Base-by-base conservation (phyloP, 1,284 basidiomycete species). In the Ganoderma meredithae region DNA sequence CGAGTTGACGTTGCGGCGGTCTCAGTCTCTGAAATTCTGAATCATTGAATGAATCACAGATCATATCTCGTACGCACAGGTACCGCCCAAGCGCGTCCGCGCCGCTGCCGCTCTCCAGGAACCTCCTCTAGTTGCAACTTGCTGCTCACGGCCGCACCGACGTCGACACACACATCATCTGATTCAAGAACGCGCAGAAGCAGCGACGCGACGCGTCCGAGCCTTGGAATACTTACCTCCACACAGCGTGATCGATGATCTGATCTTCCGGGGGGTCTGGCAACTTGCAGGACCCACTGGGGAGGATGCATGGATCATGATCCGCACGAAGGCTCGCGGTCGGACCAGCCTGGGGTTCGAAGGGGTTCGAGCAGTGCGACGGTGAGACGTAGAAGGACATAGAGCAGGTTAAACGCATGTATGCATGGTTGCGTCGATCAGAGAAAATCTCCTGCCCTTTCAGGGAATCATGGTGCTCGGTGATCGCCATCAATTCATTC, bases 61-160 rank as follows among this genome's bases (percentile, higher is more conserved):
- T 17, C 31, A 33, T 19, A 2, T 27, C 19, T 55, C 31, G 33
- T 27, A 33, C 22, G 13, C 31, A 19, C 19, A 25, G 31, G 53
- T 39, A 58, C n/a, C 33, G 55, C 55, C 55, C 33, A 39, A 58
- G 39, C 36, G 58, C 58, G 58, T 7, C 58, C 39, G 58, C 36
- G 39, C 58, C 58, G 39, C 36, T 39, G 39, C 39, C 39, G 58
- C 39, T 15, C 22, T 36, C 53, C 8, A 36, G 15, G 22, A 19
- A 44, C 43, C 36, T 36, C 7, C 36, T 36, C 6, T 6, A 36
- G 36, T 36, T 36, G 6, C 36, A 17, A 6, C 12, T 56, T 31
- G 27, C 27, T 31, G 27, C 27, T 31, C 3, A 31, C 27, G 27
- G 27, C 27, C 27, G 27, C 27, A 31, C 27, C 27, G 6, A 12